Evolutionary conservation across 2,329 filamentous ascomycete genomes (phyloP), one percentile per base, ranked within the genome.

Genomic region (Penicillium sp.): DNA sequence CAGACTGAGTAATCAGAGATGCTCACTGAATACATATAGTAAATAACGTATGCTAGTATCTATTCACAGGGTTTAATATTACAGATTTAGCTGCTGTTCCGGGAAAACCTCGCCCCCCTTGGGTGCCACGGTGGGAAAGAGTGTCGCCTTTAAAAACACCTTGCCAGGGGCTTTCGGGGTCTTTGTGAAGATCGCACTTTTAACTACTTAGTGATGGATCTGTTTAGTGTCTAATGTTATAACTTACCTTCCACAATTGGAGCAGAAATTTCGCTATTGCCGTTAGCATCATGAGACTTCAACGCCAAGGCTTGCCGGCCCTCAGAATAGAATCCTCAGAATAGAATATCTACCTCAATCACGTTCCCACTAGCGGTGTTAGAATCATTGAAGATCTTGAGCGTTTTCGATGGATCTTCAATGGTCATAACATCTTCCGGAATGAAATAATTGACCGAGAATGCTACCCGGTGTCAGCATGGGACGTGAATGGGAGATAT

Each of bases 381-480:
- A 1, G 51, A 48, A 33, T 67, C 62, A 1, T 61, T 26, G 16
- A 57, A 66, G 3, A 52, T 26, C 16, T 55, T 65, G 37, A 66
- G 24, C 0, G 36, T 26, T 1, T 26, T 29, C 2, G 42, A 45
- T 1, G 55, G 31, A 45, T 66, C 62, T 9, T 65, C 52, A 10
- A 68, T 10, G 2, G 43, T 55, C 46, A 67, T 48, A 2, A 61
- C 54, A 52, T 55, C 50, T 18, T 61, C 53, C 3, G 52, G 11
- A 5, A 62, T 34, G 7, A 65, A 26, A n/a, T 66, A 68, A 46
- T 68, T 66, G 23, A 65, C 33, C 5, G 66, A 67, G 13, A 60
- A 68, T 4, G 58, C 65, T 68, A 13, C 4, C 10, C 7, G 16
- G 9, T 6, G 29, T 28, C 23, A 50, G 26, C 39, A 8, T 43